Evolutionary conservation across 2,329 filamentous ascomycete genomes (phyloP), one percentile per base, ranked within the genome.

Genomic region (Akanthomyces lecanii): DNA sequence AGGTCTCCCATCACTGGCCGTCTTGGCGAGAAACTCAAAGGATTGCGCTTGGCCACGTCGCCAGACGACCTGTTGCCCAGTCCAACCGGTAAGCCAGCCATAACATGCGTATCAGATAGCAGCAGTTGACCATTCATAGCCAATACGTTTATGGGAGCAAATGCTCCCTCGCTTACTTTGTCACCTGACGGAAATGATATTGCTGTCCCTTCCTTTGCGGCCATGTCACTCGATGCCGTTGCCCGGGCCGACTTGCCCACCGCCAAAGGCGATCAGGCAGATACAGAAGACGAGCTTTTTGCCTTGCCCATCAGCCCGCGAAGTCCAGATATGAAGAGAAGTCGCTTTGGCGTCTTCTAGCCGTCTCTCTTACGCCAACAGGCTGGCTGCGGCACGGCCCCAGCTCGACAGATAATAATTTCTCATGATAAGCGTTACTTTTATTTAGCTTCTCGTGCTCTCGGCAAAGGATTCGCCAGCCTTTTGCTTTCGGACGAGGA

Each of bases 241-340:
- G 63, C 75, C 8, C 67, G 67, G 12, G 68, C 69, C 33, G 66
- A 70, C 50, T 57, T 66, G 3, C 62, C 64, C 6, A 66, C 70
- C 21, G 63, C 64, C 18, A 65, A 67, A 18, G 54, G 66, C 6
- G 64, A 66, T 28, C 62, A 65, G 18, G 68, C 69, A 40, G 72
- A 74, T 33, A 69, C 66, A 0, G 89, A 92, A 67, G 92, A 96
- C 64, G 93, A 90, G 47, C 80, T 97, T 2, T 97, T 97, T 71
- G 92, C 92, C 0, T 82, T 96, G 59, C 92, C 91, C 1, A 86
- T 97, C 77, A 94, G 90, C 70, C 92, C 92, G 1, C 82, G 92
- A 57, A 93, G 90, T 69, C 92, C 92, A 0, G 92, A 96, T 68
- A 92, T 95, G 81, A 86, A 87, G 60, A 90, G 87, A 69, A 93